phyloP scores from a whole-genome alignment of 148 eudicot species.

The Rheum nobile region DNA sequence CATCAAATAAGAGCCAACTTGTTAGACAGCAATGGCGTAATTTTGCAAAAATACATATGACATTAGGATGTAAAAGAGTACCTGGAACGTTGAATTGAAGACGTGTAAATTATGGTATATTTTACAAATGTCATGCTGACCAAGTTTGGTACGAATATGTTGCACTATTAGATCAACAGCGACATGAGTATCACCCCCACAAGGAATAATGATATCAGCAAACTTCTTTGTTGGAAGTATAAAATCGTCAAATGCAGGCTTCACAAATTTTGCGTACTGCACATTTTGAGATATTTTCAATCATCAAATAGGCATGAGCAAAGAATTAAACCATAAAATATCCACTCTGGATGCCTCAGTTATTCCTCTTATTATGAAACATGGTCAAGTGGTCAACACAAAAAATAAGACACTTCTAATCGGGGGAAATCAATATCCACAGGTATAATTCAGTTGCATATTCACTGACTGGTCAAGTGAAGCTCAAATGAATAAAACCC shows the following conservation, averaged over 20 bases:
- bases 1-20: slow-evolving; percentile 9
- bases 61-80: slow-evolving; percentile 10
- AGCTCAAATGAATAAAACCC: background rate
- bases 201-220: slow-evolving; percentile 94
- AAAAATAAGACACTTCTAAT: background rate
- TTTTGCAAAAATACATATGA: slow-evolving; percentile 4
- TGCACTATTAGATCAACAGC: slow-evolving; percentile 96
- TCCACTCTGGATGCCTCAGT: background rate
- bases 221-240: slow-evolving; percentile 95
- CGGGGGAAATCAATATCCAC: background rate
- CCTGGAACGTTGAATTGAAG: slow-evolving; percentile 87
- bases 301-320: background rate
- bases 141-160: slow-evolving; percentile 96
- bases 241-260: slow-evolving; percentile 97
- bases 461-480: background rate
- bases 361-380: background rate
- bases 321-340: background rate
- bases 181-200: slow-evolving; percentile 96
- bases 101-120: slow-evolving; percentile 83
- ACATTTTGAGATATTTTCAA: slow-evolving; percentile 8
- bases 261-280: slow-evolving; percentile 96
- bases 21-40: background rate
- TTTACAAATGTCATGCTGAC: slow-evolving; percentile 94
- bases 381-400: background rate
- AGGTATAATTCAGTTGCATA: background rate